Conservation (phyloP, 345 rosid genomes). For the Eucalyptus camaldulensis region DNA sequence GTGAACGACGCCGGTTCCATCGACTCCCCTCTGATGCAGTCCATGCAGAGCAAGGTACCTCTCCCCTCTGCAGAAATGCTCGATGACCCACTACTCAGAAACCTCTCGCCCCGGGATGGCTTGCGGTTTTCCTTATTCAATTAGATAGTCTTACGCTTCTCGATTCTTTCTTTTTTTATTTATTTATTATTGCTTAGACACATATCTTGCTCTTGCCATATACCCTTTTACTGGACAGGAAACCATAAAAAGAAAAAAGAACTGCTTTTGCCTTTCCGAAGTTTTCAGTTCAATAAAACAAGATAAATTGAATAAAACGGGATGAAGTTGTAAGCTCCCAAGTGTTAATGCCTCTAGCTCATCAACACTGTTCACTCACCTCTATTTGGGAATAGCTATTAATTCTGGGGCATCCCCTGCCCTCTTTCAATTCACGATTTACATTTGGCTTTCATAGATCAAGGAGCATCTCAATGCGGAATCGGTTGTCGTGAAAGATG, state of each 20-base stretch:
- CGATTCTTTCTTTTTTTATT: not conserved
- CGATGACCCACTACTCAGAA: not conserved
- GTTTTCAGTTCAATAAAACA: not conserved
- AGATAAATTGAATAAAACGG: not conserved
- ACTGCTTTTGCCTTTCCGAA: not conserved
- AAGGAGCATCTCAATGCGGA: slow-evolving; percentile 74
- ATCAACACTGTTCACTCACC: not conserved
- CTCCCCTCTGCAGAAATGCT: not conserved
- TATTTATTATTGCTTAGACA: not conserved
- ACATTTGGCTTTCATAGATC: slow-evolving; percentile 28
- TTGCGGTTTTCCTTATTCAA: not conserved
- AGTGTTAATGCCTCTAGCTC: not conserved
- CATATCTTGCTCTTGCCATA: not conserved
- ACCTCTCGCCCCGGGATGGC: not conserved
- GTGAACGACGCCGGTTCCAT: slow-evolving; percentile 82
- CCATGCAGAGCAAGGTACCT: slow-evolving; percentile 84
- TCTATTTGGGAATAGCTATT: not conserved
- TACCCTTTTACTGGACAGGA: not conserved
- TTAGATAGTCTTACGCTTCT: not conserved
- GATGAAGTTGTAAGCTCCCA: not conserved
- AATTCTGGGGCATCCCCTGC: not conserved
- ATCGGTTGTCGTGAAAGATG: slow-evolving; percentile 69
- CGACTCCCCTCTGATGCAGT: slow-evolving; percentile 75
- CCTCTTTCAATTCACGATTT: not conserved
- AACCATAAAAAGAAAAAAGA: not conserved